Evolutionary conservation across 352 stramenopile species (phyloP), one percentile per base, ranked within the genome.

Genomic region (Pythium guiyangense): DNA sequence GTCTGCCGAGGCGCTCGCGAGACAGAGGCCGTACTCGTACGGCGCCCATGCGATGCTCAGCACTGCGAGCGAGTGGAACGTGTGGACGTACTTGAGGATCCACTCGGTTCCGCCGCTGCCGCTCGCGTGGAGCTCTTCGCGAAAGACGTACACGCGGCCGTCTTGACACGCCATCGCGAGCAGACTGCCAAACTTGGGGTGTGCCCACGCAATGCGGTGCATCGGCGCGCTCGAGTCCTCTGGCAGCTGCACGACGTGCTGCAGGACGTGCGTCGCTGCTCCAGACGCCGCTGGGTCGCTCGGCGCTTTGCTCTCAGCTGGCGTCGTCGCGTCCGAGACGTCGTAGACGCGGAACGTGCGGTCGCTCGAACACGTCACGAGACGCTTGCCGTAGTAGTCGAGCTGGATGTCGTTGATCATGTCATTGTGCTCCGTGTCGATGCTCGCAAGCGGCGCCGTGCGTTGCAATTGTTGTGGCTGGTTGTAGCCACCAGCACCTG

Each of bases 341-440:
- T 93, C 82, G 65, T 92, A 95, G 37, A 95, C 64, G 57, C 83
- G 82, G 60, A 95, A 92, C 47, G 84, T 91, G 58, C 83, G 77
- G 64, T 95, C 86, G 18, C 70, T 77, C 31, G 86, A 95, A 63
- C 84, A 93, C 47, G 86, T 92, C 31, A 62, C 80, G 45, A 95
- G 67, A 27, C 81, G 80, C 59, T 94, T 92, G 61, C 84, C 82
- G 59, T 95, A 92, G 61, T 94, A 95, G 57, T 95, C 84, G 57
- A 95, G 72, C 67, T 95, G 84, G 35, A 94, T 91, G 68, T 95
- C 86, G 64, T 91, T 87, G 57, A 95, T 87, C 79, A 92, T 92
- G 67, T 92, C 86, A 39, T 88, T 90, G 64, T 95, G 86, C 60
- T 94, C 83, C 53, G 84, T 95, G 65, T 94, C 83, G 45, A 95